A percentile compares a stretch with the other conserved stretches of the same genome.
phyloP scores from a whole-genome alignment of 805 yeast genomes.

The Kodamaea restingae region DNA sequence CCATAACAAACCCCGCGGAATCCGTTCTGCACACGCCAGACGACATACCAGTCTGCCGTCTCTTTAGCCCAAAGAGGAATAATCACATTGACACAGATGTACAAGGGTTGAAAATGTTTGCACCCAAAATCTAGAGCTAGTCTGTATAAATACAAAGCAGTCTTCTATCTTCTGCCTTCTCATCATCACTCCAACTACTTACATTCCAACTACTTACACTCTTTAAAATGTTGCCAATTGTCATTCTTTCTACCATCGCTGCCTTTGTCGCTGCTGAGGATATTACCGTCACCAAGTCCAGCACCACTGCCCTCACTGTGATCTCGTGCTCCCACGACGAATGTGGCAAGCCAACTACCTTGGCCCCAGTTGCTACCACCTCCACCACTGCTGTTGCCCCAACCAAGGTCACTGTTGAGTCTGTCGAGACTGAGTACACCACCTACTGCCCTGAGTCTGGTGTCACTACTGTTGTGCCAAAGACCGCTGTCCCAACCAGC shows the following conservation, averaged over 20 bases:
- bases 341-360: conserved; percentile 14
- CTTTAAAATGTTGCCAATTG: conserved; percentile 19
- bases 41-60: no score
- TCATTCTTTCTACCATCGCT: conserved; percentile 17
- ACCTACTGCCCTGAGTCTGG: conserved; percentile 32
- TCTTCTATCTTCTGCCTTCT: background rate
- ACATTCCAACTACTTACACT: conserved; percentile 10
- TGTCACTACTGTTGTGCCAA: conserved; percentile 14
- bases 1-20: background rate
- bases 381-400: conserved; percentile 21
- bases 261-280: conserved; percentile 18
- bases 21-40: no score
- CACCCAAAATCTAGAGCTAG: background rate
- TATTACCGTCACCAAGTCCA: conserved; percentile 17
- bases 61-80: background rate
- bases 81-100: conserved; percentile 6
- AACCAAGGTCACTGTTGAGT: conserved; percentile 30
- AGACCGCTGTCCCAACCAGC: background rate
- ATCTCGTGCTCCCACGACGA: conserved; percentile 21
- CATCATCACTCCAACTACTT: conserved; percentile 2
- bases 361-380: conserved; percentile 10
- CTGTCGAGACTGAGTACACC: conserved; percentile 33
- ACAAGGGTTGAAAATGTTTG: background rate
- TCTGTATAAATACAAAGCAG: background rate
- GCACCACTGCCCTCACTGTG: conserved; percentile 23